Evolutionary conservation across 345 rosid species (phyloP), one percentile per base, ranked within the genome.

Genomic region (Dimocarpus longan): DNA sequence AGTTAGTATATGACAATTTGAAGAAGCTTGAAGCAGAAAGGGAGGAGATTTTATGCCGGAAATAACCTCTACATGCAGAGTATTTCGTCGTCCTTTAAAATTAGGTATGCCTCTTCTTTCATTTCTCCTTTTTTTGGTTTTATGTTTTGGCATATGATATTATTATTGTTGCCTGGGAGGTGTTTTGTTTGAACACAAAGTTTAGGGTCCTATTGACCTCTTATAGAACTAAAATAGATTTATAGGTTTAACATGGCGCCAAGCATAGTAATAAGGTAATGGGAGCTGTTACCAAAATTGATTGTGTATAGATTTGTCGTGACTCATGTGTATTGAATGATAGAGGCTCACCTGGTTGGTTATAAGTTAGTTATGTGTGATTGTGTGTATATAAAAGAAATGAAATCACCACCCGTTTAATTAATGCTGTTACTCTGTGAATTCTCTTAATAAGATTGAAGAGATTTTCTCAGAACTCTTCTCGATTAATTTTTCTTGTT

Each of bases 1-100:
- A 76, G 79, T 66, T 80, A 15, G 81, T 83, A 73, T 78, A 76
- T 21, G 80, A 85, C 81, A 83, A 83, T 72, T 64, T 80, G 46
- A 81, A 83, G 64, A 78, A 80, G 59, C 82, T 83, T 60, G 88
- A 82, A 42, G 60, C 79, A 1, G 64, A 78, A 24, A 75, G 65
- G 12, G 78, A 79, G 5, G 84, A 81, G 69, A 69, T 79, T 50
- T 68, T 80, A 69, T n/a, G 22, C 73, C 8, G 46, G 16, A 77
- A 67, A 79, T 72, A 28, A 28, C 66, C 5, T 39, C 50, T 8
- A 68, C 19, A 12, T 70, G 73, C 19, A 22, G 22, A 70, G 42
- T 46, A 24, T 50, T 48, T 16, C 22, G 6, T 48, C 62, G 48
- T 7, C 65, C 42, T 70, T 24, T 15, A 13, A 70, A 24, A 21